Evolutionary conservation across 495 filamentous ascomycete species (phyloP), one percentile per base, ranked within the genome.

Genomic region (Pseudomonodictys pantanalensis): DNA sequence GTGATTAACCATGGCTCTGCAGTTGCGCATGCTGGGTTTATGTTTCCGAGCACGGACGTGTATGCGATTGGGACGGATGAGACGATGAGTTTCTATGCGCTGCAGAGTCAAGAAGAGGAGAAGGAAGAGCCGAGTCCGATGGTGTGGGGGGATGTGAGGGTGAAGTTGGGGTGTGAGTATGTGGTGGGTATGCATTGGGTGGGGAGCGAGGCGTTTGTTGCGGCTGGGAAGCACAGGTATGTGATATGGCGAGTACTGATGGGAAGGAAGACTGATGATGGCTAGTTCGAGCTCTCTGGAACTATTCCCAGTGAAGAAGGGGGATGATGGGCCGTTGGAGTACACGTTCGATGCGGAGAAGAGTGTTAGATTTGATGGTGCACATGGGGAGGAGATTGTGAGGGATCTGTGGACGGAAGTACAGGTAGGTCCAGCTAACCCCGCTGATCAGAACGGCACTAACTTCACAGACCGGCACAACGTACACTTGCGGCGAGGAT

Each of bases 1-100:
- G 87, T 93, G 11, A 85, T 95, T 72, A 97, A 98, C 75, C 89
- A 93, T 71, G 84, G 80, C 5, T 76, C 79, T 52, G 92, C 91
- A 1, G 83, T 98, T 32, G 90, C 95, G 71, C 89, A 86, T 59
- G 86, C 90, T 18, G 89, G 86, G 15, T 97, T 96, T 70, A 75
- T 96, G 4, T 56, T 33, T 26, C 58, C 54, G 0, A 55, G 44
- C 7, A 79, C 77, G 7, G 62, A 71, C 26, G 70, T 85, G 25
- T 83, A 86, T 65, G 74, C 84, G 39, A 83, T 86, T 48, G 83
- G 83, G 7, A 85, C 84, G 0, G 82, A 85, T 44, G 85, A 87
- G 72, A 87, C 83, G 46, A 83, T 96, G 41, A 87, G 88, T 6
- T 78, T 95, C 50, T 90, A 95, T 71, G 80, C 84, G 28, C 78